phyloP scores from a whole-genome alignment of 352 stramenopile genomes.

The Plasmopara viticola region DNA sequence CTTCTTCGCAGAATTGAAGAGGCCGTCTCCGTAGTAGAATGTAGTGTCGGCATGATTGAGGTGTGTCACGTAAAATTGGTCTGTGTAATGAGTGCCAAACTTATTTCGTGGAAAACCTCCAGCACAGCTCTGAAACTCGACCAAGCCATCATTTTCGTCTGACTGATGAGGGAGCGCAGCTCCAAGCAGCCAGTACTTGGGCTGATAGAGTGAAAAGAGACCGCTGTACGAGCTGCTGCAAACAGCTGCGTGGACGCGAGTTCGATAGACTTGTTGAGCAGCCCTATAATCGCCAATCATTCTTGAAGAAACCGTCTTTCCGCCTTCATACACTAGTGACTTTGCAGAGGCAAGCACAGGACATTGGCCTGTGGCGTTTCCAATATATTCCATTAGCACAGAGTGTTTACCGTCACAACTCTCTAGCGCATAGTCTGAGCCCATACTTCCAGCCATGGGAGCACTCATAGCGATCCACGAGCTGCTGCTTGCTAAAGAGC shows the following conservation, averaged over 20 bases:
- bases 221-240: slow-evolving; percentile 37
- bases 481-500: slow-evolving; percentile 28
- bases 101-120: slow-evolving; percentile 25
- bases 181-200: slow-evolving; percentile 24
- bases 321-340: slow-evolving; percentile 40
- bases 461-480: slow-evolving; percentile 39
- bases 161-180: slow-evolving; percentile 31
- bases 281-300: slow-evolving; percentile 26
- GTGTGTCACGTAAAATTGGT: slow-evolving; percentile 47
- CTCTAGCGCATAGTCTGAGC: slow-evolving; percentile 36
- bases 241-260: slow-evolving; percentile 29
- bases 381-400: slow-evolving; percentile 24
- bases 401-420: slow-evolving; percentile 25
- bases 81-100: slow-evolving; percentile 35
- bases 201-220: slow-evolving; percentile 31
- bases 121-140: slow-evolving; percentile 57
- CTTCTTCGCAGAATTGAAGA: slow-evolving; percentile 42
- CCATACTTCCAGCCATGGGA: slow-evolving; percentile 43
- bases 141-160: slow-evolving; percentile 30
- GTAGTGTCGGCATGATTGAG: slow-evolving; percentile 65
- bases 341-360: slow-evolving; percentile 18
- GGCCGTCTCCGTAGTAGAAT: slow-evolving; percentile 52
- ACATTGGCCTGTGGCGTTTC: slow-evolving; percentile 31
- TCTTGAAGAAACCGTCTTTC: slow-evolving; percentile 7
- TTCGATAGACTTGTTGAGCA: slow-evolving; percentile 26